Evolutionary conservation across 495 filamentous ascomycete genomes (phyloP), one percentile per base, ranked within the genome.

Genomic region (Pseudevernia furfuracea): DNA sequence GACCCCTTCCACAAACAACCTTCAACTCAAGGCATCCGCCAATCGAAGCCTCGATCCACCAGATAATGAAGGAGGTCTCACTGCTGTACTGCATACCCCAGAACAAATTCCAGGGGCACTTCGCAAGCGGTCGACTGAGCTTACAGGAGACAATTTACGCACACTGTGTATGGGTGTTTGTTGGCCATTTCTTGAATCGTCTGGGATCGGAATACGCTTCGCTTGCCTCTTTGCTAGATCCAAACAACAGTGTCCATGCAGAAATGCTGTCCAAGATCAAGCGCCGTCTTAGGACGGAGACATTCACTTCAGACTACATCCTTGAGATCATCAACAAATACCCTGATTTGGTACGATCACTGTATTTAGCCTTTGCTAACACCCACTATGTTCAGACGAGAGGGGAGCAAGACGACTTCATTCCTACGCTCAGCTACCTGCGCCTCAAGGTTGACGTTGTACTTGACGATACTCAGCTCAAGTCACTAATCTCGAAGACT

Each of bases 21-120:
- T 80, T 75, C 43, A 76, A 74, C 61, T 78, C 73, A 71, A 84
- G 81, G 48, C 84, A 82, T 69, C 89, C 89, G 9, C 87, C 88
- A 1, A 94, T 98, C 63, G 90, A 96, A 72, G 86, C 92, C 52
- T 92, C 92, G 12, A 96, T 98, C 68, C 92, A 97, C 79, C 95
- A 98, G 77, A 96, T 98, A 77, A 96, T 95, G 80, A 97, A 97
- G 82, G 94, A 98, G 75, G 86, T 95, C 56, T 97, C 92, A 15
- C 84, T 98, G 52, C 80, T 98, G 43, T 98, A 97, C 84, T 98
- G 94, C 79, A 88, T 98, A 68, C 94, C 94, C 9, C 94, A 96
- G 75, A 97, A 96, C 79, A 90, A 92, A 72, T 89, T 97, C 74
- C 92, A 96, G 72, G 76, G 80, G 56, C 84, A 96, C 72, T 98